phyloP scores from a whole-genome alignment of 2,329 filamentous ascomycete species.

The Fusarium anguioides region DNA sequence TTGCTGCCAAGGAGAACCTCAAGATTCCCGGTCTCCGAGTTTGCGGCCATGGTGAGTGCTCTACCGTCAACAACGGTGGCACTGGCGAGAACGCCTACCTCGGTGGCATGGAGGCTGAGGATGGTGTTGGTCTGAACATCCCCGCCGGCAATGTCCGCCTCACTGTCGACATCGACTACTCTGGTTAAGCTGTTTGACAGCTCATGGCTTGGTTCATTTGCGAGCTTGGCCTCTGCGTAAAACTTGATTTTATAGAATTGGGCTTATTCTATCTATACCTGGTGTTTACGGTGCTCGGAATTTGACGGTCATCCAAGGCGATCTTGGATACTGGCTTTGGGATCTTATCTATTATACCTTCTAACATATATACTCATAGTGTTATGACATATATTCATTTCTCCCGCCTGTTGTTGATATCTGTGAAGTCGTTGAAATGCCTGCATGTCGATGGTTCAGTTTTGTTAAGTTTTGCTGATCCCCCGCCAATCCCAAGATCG shows the following conservation, averaged over 20 bases:
- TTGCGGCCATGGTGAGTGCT: slow-evolving; percentile 55
- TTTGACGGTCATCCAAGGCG: slow-evolving; percentile 23
- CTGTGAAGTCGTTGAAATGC: background rate
- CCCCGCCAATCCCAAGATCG: too few species aligned
- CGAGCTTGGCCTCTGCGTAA: background rate
- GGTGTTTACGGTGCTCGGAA: slow-evolving; percentile 42
- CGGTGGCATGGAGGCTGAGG: slow-evolving; percentile 50
- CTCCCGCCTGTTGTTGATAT: background rate
- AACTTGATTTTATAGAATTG: slow-evolving; percentile 39
- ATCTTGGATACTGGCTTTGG: slow-evolving; percentile 37
- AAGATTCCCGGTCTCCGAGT: slow-evolving; percentile 53
- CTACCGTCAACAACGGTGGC: slow-evolving; percentile 52
- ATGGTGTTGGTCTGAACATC: slow-evolving; percentile 57
- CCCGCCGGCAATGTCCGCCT: slow-evolving; percentile 46
- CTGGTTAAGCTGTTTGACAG: slow-evolving; percentile 3
- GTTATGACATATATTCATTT: slow-evolving; percentile 43
- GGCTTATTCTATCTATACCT: slow-evolving; percentile 40
- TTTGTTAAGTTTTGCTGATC: background rate
- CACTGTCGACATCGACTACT: slow-evolving; percentile 49
- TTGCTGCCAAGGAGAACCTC: slow-evolving; percentile 47
- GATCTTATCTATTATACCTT: slow-evolving; percentile 33
- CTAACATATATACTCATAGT: slow-evolving; percentile 38
- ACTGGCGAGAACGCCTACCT: slow-evolving; percentile 54
- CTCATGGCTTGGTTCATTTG: background rate
- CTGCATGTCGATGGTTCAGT: background rate